Evolutionary conservation across 176 grass and related monocot genomes (phyloP).

Genomic region (Zea luxurians): DNA sequence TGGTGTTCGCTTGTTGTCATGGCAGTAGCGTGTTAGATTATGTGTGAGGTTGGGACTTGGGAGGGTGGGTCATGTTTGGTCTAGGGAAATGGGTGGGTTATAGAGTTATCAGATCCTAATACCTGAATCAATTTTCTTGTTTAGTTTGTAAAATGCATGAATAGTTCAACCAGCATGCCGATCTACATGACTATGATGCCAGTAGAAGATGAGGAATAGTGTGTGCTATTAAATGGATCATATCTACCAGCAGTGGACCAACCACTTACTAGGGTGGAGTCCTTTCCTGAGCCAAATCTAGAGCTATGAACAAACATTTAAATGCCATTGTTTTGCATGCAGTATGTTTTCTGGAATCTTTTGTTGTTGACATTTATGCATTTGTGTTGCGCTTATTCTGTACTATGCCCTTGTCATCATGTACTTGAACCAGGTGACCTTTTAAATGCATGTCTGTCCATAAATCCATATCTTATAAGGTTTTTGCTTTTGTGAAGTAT

Average conservation of each 20-base stretch:
- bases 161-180: background rate
- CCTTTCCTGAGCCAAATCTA: constrained; percentile 8
- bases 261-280: background rate
- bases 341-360: background rate
- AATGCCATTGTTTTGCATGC: background rate
- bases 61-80: background rate
- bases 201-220: background rate
- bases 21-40: no score
- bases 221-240: background rate
- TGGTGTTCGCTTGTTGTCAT: background rate
- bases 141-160: background rate
- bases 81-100: constrained; percentile 2
- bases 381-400: constrained; percentile 14
- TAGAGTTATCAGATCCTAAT: background rate
- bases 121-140: background rate
- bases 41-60: no score
- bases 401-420: background rate
- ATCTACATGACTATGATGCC: background rate
- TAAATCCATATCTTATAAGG: background rate
- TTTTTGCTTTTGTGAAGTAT: background rate
- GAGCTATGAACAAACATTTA: background rate
- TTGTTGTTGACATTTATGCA: background rate
- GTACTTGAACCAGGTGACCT: background rate
- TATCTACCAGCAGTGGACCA: background rate
- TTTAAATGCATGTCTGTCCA: background rate